Evolutionary conservation across 345 rosid species (phyloP), one percentile per base, ranked within the genome.

Genomic region (Hibiscus mutabilis): DNA sequence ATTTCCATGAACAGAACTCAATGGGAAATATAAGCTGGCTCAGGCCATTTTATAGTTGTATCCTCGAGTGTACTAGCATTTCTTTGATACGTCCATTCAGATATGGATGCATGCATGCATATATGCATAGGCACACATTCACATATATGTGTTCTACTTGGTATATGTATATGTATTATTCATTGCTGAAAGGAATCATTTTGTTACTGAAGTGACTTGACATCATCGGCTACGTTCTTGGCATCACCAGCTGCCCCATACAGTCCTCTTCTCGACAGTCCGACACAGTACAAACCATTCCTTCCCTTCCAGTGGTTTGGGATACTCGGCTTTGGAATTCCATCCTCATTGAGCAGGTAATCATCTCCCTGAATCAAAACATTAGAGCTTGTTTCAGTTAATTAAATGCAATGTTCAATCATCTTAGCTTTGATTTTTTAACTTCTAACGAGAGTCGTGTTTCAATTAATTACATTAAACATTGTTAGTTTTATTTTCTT

Each of bases 291-390:
- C 21, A 86, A 60, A 0, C 89, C 89, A 10, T 81, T 84, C 63
- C 79, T 74, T 13, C 88, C 92, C 51, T 86, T 88, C 87, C 86
- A 83, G 11, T 83, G 79, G 68, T 83, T 81, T 3, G 88, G 88
- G 69, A n/a, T 77, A 55, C 81, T 70, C 25, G 27, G 80, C 46
- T 81, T 83, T 0, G 86, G 15, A 6, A 81, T 19, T 68, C 88
- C 85, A n/a, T 83, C 83, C 6, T 83, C 84, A 18, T 76, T 78
- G 68, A 88, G 74, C 27, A 86, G 73, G 66, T 58, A 74, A 69
- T 83, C 82, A 74, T 80, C 86, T 40, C 78, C 86, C 87, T 83
- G 71, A 18, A 6, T 73, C 64, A 19, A 58, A 31, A 21, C 13
- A 21, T 19, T 19, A 51, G 19, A 51, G 16, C 55, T 15, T 18